Base-by-base conservation (phyloP, 768 basidiomycete genomes). In the Phylloporus sp. region DNA sequence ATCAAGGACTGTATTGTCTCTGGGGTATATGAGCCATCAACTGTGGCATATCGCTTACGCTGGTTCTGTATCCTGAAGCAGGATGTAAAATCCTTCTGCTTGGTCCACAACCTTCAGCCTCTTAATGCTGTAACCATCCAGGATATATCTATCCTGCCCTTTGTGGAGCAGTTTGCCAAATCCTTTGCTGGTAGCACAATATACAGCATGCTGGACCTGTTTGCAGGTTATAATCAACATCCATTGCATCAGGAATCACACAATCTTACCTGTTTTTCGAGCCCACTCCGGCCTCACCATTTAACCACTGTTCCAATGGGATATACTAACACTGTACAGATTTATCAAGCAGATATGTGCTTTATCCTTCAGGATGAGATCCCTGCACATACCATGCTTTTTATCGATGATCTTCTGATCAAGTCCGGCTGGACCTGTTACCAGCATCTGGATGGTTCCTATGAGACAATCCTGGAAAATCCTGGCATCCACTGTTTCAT, bases 1-100 rank as follows among this genome's bases (percentile, higher is more conserved):
- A 60, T 74, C 15, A 62, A 64, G 14, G 49, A 18, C 18, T 71
- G 71, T 40, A 63, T 74, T 9, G 50, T 45, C 0, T 57, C 68
- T 0, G 68, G 74, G 1, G 67, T 74, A 0, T 75, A 72, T 38
- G 66, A 78, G 48, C 67, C 58, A 0, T 52, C 29, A 0, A 22
- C 29, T 1, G 6, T 26, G 0, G 2, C 38, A 0, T 51, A 38
- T 13, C 14, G 9, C 0, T 50, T 35, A 7, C 6, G 15, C 2
- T 50, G 44, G 34, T 50, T 50, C 20, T 50, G 38, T 4, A 9
- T 50, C 0, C 17, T 50, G 28, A 50, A 50, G 11, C 34, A 46
- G 13, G 41, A 51, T 4, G 3, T n/a, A 0, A 46, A 42, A 4
- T 23, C 31, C 0, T 26, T 42, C 0, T 6, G 2, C 0, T 37